Percentiles rank a stretch among this genome's conserved stretches.
Evolutionary conservation across 2,329 filamentous ascomycete species (phyloP).

Genomic region (Septoria petroselini): DNA sequence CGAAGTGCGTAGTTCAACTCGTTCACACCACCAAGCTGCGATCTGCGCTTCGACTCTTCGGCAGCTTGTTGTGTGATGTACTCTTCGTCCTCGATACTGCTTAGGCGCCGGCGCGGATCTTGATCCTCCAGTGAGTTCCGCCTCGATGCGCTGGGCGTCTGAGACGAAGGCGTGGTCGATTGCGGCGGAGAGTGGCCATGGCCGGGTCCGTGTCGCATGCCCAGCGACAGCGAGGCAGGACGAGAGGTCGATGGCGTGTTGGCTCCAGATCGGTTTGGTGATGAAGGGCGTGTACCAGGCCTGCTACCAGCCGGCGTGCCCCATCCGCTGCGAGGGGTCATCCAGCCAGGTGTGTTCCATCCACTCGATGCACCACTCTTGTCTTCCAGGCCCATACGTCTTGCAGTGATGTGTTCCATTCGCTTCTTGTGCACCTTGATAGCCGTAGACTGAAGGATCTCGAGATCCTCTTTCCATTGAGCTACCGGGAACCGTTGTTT

Average conservation of each 20-base stretch:
- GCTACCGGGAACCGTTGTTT: conserved; percentile 66
- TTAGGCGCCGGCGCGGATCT: conserved; percentile 21
- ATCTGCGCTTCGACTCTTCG: conserved; percentile 34
- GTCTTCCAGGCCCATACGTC: conserved; percentile 34
- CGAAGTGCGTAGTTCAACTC: conserved; percentile 35
- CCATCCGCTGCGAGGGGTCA: conserved; percentile 44
- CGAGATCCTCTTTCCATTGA: conserved; percentile 64
- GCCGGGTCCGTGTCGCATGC: conserved; percentile 34
- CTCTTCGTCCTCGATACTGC: conserved; percentile 36
- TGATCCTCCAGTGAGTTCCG: conserved; percentile 32
- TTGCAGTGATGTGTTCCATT: conserved; percentile 39
- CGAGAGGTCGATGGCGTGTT: conserved; percentile 26
- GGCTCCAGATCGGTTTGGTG: conserved; percentile 33
- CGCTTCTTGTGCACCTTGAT: conserved; percentile 57
- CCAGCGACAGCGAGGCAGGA: conserved; percentile 30
- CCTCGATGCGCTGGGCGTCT: conserved; percentile 21
- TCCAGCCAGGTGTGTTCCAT: conserved; percentile 40
- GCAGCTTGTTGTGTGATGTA: conserved; percentile 35
- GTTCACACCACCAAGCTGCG: conserved; percentile 28
- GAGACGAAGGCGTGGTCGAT: conserved; percentile 14
- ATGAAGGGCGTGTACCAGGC: conserved; percentile 35
- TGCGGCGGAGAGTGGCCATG: conserved; percentile 28
- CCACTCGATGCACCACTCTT: conserved; percentile 34
- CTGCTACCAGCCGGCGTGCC: conserved; percentile 36
- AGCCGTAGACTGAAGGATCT: conserved; percentile 58